Percentiles rank a stretch among this genome's conserved stretches.
These are phyloP conservation scores for Globisporangium spiculum DNA, from an alignment of 352 stramenopile species.

Conservation along the genomic window DNA sequence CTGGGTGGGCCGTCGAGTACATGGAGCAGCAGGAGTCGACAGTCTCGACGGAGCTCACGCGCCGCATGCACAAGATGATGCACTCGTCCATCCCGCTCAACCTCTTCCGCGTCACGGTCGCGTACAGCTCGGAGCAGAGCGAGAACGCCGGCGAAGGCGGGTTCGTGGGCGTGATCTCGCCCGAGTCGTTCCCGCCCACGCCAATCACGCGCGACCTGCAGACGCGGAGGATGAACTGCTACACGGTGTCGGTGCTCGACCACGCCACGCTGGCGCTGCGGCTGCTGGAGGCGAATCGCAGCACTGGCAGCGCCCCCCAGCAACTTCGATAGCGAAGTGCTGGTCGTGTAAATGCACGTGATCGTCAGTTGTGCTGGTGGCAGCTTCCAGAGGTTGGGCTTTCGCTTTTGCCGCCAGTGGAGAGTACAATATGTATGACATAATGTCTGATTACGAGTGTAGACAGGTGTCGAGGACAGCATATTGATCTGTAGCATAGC, in stretches of 20 bases:
- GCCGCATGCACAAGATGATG: slow-evolving; percentile 78
- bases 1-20: slow-evolving; percentile 79
- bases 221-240: slow-evolving; percentile 66
- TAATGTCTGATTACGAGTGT: background rate
- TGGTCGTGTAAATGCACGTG: background rate
- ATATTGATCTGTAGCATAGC: background rate
- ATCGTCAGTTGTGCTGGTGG: background rate
- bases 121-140: slow-evolving; percentile 26
- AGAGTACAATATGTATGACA: background rate
- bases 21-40: slow-evolving; percentile 70
- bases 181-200: slow-evolving; percentile 79
- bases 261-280: slow-evolving; percentile 66
- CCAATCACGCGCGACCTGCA: slow-evolving; percentile 75
- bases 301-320: background rate
- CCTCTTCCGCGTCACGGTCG: slow-evolving; percentile 70
- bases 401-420: background rate
- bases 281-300: slow-evolving; percentile 43
- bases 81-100: slow-evolving; percentile 71
- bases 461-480: background rate
- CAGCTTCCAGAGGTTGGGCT: background rate
- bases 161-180: slow-evolving; percentile 55
- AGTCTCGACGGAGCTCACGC: slow-evolving; percentile 60
- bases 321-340: background rate
- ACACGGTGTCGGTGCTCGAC: slow-evolving; percentile 75
- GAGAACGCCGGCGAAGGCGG: slow-evolving; percentile 24